Conservation (phyloP, 2,329 filamentous ascomycete species). For the Anthostomella pinea region DNA sequence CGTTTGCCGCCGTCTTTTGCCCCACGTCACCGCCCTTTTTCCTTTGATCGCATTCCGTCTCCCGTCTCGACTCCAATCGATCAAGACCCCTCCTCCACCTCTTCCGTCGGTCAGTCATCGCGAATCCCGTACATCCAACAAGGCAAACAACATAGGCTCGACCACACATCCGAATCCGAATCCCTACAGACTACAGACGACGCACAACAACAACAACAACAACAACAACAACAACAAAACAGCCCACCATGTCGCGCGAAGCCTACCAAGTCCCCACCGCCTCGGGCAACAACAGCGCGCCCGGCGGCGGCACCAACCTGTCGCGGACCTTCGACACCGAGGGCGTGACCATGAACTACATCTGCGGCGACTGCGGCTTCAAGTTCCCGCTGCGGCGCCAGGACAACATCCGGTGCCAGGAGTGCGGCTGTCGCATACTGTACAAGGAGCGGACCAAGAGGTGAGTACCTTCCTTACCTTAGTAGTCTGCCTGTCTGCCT, state of each 20-base stretch:
- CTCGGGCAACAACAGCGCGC: constrained; percentile 39
- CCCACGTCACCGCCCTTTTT: constrained; percentile 27
- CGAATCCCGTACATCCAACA: too few relatives aligned
- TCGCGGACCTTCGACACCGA: constrained; percentile 41
- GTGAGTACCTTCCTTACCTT: constrained; percentile 51
- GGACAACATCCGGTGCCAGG: constrained; percentile 82
- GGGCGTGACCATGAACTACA: constrained; percentile 62
- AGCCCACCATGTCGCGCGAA: constrained; percentile 63
- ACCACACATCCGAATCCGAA: too few relatives aligned
- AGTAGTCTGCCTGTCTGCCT: background rate
- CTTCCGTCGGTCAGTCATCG: too few relatives aligned
- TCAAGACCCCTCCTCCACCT: background rate
- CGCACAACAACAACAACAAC: background rate
- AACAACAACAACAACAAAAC: constrained; percentile 2
- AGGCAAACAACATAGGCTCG: too few relatives aligned
- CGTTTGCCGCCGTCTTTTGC: constrained; percentile 13
- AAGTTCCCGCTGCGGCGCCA: constrained; percentile 73
- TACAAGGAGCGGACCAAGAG: constrained; percentile 98
- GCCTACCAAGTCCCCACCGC: constrained; percentile 70
- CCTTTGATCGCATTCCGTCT: constrained; percentile 8
- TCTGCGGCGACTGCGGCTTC: constrained; percentile 81
- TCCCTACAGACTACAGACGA: too few relatives aligned
- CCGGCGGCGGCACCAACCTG: constrained; percentile 40
- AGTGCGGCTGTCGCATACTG: constrained; percentile 90
- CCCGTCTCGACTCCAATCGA: too few relatives aligned